Evolutionary conservation across 305 asterid species (phyloP).

Genomic region (Fraxinus baroniana): DNA sequence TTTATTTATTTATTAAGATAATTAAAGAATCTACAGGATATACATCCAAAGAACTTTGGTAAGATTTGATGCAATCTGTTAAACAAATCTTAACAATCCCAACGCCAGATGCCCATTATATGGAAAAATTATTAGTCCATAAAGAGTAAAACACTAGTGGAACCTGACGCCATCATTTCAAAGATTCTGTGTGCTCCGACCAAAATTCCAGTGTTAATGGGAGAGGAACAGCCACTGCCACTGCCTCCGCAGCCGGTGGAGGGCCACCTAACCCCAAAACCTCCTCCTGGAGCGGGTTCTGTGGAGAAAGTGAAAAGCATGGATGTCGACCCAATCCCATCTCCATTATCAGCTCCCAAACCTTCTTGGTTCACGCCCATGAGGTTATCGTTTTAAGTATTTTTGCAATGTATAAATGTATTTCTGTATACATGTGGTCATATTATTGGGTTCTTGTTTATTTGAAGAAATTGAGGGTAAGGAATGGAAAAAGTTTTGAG

Average conservation of each 20-base stretch:
- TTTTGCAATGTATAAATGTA: not conserved
- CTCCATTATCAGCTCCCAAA: slow-evolving; percentile 22
- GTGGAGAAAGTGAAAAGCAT: slow-evolving; percentile 25
- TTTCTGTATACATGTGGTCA: not conserved
- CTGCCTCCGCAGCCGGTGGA: not conserved
- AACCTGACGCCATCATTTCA: not conserved
- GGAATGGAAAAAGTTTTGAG: slow-evolving; percentile 6
- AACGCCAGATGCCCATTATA: not conserved
- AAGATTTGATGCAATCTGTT: not conserved
- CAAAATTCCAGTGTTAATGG: slow-evolving; percentile 32
- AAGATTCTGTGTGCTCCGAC: slow-evolving; percentile 19
- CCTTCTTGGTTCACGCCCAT: slow-evolving; percentile 79
- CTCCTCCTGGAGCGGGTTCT: not conserved
- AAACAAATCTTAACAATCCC: not conserved
- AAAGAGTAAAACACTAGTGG: not conserved
- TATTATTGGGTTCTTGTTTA: slow-evolving; percentile 15
- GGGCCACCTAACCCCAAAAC: slow-evolving; percentile 7
- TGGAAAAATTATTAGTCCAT: not conserved
- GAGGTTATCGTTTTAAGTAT: slow-evolving; percentile 33
- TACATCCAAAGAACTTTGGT: not conserved
- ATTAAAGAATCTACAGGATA: not conserved
- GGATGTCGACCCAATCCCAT: slow-evolving; percentile 36
- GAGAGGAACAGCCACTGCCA: slow-evolving; percentile 21
- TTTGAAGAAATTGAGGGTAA: slow-evolving; percentile 3
- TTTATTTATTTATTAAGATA: not conserved